Percentiles rank a stretch among this genome's conserved stretches.
Conservation (phyloP, 768 basidiomycete species). For the Amanita molliuscula region DNA sequence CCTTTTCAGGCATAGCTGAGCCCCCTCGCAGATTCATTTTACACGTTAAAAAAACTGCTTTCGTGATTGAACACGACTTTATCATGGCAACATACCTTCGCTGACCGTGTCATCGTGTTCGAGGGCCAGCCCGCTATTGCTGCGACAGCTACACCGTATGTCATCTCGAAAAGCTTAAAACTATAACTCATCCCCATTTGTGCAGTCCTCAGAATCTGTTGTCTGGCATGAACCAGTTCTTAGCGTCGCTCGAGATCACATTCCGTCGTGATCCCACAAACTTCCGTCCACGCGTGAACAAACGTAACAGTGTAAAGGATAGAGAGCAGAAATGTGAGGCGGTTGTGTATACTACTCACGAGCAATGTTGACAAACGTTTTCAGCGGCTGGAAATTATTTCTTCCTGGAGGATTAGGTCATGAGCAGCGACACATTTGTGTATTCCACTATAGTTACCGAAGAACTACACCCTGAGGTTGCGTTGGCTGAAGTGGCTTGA, state of each 20-base stretch:
- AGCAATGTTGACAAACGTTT: constrained; percentile 4
- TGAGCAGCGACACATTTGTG: background rate
- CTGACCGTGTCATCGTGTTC: constrained; percentile 93
- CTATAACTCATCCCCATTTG: background rate
- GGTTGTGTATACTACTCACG: background rate
- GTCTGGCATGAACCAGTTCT: constrained; percentile 97
- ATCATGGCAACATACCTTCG: constrained; percentile 99
- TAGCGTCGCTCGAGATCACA: constrained; percentile 92
- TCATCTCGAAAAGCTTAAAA: background rate
- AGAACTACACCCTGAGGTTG: background rate
- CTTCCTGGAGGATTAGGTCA: constrained; percentile 79
- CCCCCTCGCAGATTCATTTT: constrained; percentile 64
- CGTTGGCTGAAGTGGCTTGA: background rate
- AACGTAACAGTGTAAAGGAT: constrained; percentile 76
- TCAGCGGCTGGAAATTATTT: constrained; percentile 80
- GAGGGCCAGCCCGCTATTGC: constrained; percentile 78
- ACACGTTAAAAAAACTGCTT: constrained; percentile 94
- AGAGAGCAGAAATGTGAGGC: constrained; percentile 73
- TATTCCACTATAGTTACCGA: background rate
- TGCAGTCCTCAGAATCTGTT: constrained; percentile 84
- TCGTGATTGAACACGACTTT: constrained; percentile 99
- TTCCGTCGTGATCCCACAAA: constrained; percentile 97
- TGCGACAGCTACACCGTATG: constrained; percentile 87
- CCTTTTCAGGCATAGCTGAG: constrained; percentile 4
- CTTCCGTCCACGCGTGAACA: constrained; percentile 84